Conservation (phyloP, 192 early-diverging fungal genomes). For the Powellomyces hirtus region DNA sequence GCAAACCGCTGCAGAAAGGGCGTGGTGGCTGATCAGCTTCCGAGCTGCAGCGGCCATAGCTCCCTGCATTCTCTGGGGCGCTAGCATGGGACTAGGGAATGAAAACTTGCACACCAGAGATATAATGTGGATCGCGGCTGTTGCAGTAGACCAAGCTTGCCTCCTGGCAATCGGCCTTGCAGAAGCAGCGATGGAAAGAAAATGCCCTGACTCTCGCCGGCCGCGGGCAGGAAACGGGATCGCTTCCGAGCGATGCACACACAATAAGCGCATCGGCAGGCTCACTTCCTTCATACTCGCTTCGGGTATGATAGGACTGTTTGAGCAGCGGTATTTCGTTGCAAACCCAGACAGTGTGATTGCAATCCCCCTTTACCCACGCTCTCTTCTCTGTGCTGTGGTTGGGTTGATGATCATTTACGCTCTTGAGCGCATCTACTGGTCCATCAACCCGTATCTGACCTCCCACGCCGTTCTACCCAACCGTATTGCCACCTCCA, state of each 20-base stretch:
- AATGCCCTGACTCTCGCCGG: not conserved
- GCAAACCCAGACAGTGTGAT: not conserved
- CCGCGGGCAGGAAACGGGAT: not conserved
- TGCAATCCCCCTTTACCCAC: conserved; percentile 13
- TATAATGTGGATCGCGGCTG: conserved; percentile 6
- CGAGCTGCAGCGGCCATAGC: not conserved
- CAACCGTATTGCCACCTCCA: no score
- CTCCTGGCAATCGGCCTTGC: conserved; percentile 5
- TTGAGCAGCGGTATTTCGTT: not conserved
- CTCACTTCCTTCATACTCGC: conserved; percentile 8
- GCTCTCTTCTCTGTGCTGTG: conserved; percentile 1
- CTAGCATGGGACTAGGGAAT: not conserved
- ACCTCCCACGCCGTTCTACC: not conserved
- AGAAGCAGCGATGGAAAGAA: not conserved
- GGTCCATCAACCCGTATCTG: not conserved
- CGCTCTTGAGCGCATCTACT: not conserved
- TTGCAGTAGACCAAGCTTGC: conserved; percentile 8
- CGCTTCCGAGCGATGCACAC: not conserved
- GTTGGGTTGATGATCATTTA: conserved; percentile 3
- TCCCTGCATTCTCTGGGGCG: conserved; percentile 13
- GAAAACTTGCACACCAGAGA: not conserved
- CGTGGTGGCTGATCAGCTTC: conserved; percentile 19
- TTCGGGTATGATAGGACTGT: not conserved
- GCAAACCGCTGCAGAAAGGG: not conserved
- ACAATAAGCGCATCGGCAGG: not conserved